These are phyloP conservation scores for Chiua virens DNA, from an alignment of 768 basidiomycete genomes.

Conservation along the genomic window DNA sequence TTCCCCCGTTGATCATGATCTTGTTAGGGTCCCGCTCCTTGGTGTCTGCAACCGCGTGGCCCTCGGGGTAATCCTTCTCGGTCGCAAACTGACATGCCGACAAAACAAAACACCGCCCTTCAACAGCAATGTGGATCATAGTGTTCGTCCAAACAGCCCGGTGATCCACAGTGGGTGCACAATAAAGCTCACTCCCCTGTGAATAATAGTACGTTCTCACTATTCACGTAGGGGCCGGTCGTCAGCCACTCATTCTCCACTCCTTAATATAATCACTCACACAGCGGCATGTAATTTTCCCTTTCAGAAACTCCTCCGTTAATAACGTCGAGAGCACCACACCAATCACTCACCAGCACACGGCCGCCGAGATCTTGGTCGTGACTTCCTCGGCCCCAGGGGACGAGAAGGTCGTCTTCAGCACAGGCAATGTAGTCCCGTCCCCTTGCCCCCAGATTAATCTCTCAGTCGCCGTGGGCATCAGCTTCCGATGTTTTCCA, in stretches of 20 bases:
- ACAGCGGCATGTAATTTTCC: constrained; percentile 71
- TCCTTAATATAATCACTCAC: constrained; percentile 33
- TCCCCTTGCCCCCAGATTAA: constrained; percentile 65
- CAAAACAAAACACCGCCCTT: constrained; percentile 70
- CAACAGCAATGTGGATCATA: constrained; percentile 64
- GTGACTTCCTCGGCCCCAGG: constrained; percentile 23
- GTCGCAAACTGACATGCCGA: constrained; percentile 60
- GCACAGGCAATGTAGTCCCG: constrained; percentile 50
- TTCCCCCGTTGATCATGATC: constrained; percentile 61
- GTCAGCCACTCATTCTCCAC: not conserved
- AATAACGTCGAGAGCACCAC: not conserved
- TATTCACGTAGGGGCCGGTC: constrained; percentile 17
- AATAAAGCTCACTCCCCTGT: constrained; percentile 58
- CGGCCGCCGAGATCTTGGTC: constrained; percentile 53
- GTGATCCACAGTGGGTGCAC: constrained; percentile 65
- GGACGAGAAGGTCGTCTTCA: constrained; percentile 39
- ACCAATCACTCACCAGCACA: constrained; percentile 50
- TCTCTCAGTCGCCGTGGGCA: constrained; percentile 61
- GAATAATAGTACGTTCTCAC: constrained; percentile 62
- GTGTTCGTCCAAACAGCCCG: constrained; percentile 55
- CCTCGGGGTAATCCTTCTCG: constrained; percentile 51
- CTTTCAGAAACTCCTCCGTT: constrained; percentile 30
- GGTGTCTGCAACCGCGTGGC: constrained; percentile 43
- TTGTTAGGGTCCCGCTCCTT: constrained; percentile 42
- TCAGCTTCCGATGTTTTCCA: constrained; percentile 64